Evolutionary conservation across 176 grass and related monocot genomes (phyloP).

Genomic region (Chloris gayana): DNA sequence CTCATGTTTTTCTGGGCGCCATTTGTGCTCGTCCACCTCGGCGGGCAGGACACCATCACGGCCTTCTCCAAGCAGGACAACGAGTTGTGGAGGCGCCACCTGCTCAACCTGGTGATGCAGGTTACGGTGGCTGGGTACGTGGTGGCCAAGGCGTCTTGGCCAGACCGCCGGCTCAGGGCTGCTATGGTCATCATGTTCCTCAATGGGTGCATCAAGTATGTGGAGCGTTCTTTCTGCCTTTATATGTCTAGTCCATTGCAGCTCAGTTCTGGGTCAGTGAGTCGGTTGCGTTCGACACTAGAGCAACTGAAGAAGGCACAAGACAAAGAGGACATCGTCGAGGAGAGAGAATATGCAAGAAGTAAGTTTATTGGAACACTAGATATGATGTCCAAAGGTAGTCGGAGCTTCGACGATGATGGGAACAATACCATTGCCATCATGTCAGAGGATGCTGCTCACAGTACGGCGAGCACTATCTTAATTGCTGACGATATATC

Average conservation of each 20-base stretch:
- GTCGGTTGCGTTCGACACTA: too few species aligned
- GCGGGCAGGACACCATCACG: conserved; percentile 13
- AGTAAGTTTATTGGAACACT: neutral
- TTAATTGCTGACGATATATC: neutral
- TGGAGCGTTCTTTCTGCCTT: neutral
- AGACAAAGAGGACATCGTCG: too few species aligned
- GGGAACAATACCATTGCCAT: neutral
- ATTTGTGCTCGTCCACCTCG: conserved; percentile 4
- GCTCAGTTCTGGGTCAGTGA: neutral
- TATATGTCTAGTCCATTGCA: too few species aligned
- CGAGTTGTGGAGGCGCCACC: neutral
- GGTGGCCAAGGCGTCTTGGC: neutral
- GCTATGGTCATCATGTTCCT: too few species aligned
- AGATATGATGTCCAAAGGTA: neutral
- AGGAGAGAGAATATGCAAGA: neutral
- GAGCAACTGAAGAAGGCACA: too few species aligned
- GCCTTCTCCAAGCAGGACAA: conserved; percentile 10
- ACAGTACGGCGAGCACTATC: rapidly evolving
- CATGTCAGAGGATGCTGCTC: neutral
- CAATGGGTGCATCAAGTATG: too few species aligned
- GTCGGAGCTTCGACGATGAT: too few species aligned
- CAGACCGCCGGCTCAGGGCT: too few species aligned
- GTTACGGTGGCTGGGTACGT: neutral
- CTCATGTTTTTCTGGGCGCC: conserved; percentile 3
- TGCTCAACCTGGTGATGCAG: neutral